Evolutionary conservation across 495 filamentous ascomycete genomes (phyloP), one percentile per base, ranked within the genome.

Genomic region (Trichoderma parareesei): DNA sequence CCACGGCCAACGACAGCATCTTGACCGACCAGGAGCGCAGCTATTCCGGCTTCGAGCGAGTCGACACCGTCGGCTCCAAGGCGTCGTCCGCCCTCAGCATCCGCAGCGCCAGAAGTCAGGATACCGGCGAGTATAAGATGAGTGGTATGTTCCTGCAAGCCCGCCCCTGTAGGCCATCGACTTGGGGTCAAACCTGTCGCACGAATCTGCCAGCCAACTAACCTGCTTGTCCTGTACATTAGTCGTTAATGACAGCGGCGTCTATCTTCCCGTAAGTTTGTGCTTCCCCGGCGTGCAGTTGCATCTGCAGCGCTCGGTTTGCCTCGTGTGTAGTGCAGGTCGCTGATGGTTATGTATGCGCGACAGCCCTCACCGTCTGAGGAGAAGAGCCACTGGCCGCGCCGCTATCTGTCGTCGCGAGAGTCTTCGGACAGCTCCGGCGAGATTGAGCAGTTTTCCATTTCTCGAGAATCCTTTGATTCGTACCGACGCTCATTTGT

Each of bases 191-290:
- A 55, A 48, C 41, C 16, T 53, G 43, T 38, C 60, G 35, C 40
- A 49, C 60, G 65, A 37, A n/a, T 62, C 16, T n/a, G 60, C n/a
- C n/a, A 8, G 38, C 63, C 44, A 44, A 65, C 73, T 76, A 44
- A 77, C 67, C 42, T 57, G 42, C 61, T 13, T 4, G 44, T 66
- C 63, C 40, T 11, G 35, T 33, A 46, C 42, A 65, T 14, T 72
- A 98, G 94, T 97, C 44, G 93, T 98, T 72, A 94, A 97, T 76
- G 93, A 94, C 74, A 93, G 91, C 76, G 94, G 94, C 57, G 90
- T 97, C 63, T 98, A 97, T 77, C 88, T 98, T 67, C 94, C 94
- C 73, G 93, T 96, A 87, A 71, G 79, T 66, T 37, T 44, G 37
- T 37, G 13, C 44, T 60, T 20, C 18, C 37, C 49, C 63, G 16